phyloP scores from a whole-genome alignment of 2,329 filamentous ascomycete species.

The Leptographium procerum region DNA sequence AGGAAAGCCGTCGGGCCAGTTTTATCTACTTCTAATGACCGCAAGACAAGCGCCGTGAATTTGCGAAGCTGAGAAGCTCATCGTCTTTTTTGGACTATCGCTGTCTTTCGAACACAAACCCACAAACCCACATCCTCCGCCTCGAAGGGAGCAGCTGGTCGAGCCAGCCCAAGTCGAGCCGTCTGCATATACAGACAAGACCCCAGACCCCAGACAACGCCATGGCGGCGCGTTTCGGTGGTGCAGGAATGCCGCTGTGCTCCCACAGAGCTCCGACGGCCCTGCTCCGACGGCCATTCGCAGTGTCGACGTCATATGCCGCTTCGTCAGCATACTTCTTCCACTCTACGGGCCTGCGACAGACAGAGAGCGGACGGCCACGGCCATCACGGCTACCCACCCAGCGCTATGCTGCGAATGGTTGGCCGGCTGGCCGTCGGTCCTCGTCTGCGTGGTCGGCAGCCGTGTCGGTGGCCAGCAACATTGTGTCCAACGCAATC shows the following conservation, averaged over 20 bases:
- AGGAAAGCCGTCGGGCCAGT: neutral
- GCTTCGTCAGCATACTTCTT: neutral
- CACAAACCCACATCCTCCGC: neutral
- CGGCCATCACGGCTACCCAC: neutral
- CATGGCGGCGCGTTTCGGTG: neutral
- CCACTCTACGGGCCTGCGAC: neutral
- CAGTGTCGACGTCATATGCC: neutral
- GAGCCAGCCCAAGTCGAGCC: neutral
- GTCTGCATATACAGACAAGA: neutral
- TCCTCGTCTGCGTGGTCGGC: conserved; percentile 60
- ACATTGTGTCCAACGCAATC: conserved; percentile 58
- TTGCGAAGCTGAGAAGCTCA: neutral
- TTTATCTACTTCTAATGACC: neutral
- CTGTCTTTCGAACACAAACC: neutral
- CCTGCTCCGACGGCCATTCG: neutral
- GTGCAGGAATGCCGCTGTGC: neutral
- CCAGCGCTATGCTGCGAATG: neutral
- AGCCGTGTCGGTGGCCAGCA: conserved; percentile 58
- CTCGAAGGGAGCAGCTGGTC: neutral
- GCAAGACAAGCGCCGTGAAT: neutral
- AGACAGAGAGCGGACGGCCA: neutral
- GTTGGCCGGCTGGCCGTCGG: neutral
- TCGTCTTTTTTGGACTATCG: no score
- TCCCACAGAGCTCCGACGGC: neutral
- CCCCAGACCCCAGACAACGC: no score